Base-by-base conservation (phyloP, 148 eudicot genomes). In the Dysphania ambrosioides region DNA sequence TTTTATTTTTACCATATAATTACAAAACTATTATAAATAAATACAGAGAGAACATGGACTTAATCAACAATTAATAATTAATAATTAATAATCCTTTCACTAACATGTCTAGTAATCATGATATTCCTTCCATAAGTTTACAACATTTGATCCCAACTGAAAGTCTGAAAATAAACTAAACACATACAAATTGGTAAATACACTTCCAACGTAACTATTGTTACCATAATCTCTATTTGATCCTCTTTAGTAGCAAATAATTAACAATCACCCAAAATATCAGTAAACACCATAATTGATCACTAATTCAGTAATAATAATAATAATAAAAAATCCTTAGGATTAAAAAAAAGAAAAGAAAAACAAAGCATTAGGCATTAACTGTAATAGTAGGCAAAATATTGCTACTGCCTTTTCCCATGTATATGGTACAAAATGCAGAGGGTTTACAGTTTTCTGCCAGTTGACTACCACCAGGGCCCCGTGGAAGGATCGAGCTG, bases 361-460 rank as follows among this genome's bases (percentile, higher is more conserved):
- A 56, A n/a, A 38, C 78, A 57, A 47, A 34, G 29, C 40, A 38
- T 58, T 29, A 64, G 32, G 59, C 68, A 75, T 55, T n/a, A n/a
- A 29, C 65, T 63, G 66, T 57, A 29, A 41, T 79, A 29, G 60
- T 56, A 56, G 47, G 51, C 47, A 71, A 75, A 79, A 75, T 72
- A 72, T 36, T 57, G 67, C 60, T 31, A 34, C 51, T 5, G 18
- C 42, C 34, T 40, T 62, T 24, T 15, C 68, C 55, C n/a, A n/a
- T n/a, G 27, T 71, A 53, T 71, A 80, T 71, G 75, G 49, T 75
- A 75, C 76, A 75, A 75, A 70, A 70, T 70, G 59, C 57, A 47
- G 55, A 75, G 71, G 66, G 62, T 61, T 53, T 29, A 63, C 66
- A 57, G 30, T 53, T 51, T 56, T 16, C 16, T 60, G 64, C 41